These are phyloP conservation scores for Suhomyces maxii DNA, from an alignment of 1,139 yeast genomes.

Conservation along the genomic window DNA sequence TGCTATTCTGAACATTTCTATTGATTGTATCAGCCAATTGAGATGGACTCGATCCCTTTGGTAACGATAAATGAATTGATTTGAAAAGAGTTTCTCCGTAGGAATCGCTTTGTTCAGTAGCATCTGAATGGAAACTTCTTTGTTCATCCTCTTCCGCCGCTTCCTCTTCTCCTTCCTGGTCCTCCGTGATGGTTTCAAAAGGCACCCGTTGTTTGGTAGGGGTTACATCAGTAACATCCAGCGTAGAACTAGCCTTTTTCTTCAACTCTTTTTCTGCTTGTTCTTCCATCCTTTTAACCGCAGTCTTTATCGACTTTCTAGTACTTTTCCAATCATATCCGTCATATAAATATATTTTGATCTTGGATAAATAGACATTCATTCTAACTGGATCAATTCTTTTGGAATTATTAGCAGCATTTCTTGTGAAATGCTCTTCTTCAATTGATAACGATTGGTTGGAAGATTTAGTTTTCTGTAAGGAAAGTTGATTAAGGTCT, in stretches of 20 bases:
- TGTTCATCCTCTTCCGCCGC: conserved; percentile 11
- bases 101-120: conserved; percentile 24
- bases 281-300: conserved; percentile 61
- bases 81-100: conserved; percentile 70
- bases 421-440: conserved; percentile 48
- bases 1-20: conserved; percentile 33
- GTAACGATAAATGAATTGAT: conserved; percentile 69
- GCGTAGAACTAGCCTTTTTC: conserved; percentile 1
- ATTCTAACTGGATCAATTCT: conserved; percentile 30
- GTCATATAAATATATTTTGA: conserved; percentile 65
- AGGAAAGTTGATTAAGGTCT: conserved; percentile 3
- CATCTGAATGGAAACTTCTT: conserved; percentile 2
- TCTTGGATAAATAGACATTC: conserved; percentile 37
- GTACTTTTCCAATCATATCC: conserved; percentile 94
- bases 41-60: conserved; percentile 49
- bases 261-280: conserved; percentile 27
- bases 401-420: conserved; percentile 1
- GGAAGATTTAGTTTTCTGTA: conserved; percentile 2
- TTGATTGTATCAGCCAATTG: conserved; percentile 56
- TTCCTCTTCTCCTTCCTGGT: conserved; percentile 3
- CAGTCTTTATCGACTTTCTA: conserved; percentile 60
- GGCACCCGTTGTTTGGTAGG: background rate
- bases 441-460: conserved; percentile 20
- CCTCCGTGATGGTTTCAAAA: background rate
- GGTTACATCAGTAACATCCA: background rate